These are phyloP conservation scores for Diplodia corticola DNA, from an alignment of 2,329 filamentous ascomycete species.

Conservation along the genomic window DNA sequence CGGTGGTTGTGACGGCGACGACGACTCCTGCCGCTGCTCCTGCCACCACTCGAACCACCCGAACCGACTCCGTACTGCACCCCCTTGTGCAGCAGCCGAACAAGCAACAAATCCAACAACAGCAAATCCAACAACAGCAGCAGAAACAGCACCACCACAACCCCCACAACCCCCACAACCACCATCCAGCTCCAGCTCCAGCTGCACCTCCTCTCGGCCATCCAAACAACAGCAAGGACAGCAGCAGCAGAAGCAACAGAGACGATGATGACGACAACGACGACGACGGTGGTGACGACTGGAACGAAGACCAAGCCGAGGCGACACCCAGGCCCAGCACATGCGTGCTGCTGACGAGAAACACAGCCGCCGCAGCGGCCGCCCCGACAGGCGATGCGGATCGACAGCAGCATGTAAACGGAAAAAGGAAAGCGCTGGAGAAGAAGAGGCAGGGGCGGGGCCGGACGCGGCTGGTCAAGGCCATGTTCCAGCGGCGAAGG, in stretches of 20 bases:
- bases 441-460: no score
- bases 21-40: no score
- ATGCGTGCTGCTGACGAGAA: not conserved
- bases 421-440: not conserved
- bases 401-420: not conserved
- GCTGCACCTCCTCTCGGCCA: not conserved
- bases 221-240: not conserved
- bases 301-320: not conserved
- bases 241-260: not conserved
- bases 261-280: no score
- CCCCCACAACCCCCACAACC: no score
- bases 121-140: not conserved
- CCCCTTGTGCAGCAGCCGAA: not conserved
- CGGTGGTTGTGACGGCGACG: no score
- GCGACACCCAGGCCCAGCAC: not conserved
- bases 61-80: not conserved
- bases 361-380: no score
- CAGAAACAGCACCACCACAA: not conserved
- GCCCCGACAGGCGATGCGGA: no score
- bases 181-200: no score
- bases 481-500: not conserved
- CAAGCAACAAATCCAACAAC: not conserved
- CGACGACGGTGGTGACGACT: not conserved
- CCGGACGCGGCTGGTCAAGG: not conserved
- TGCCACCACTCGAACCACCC: not conserved